A percentile compares a stretch with the other conserved stretches of the same genome.
These are phyloP conservation scores for Ceratocystis huliohia DNA, from an alignment of 2,329 filamentous ascomycete genomes.

Conservation along the genomic window DNA sequence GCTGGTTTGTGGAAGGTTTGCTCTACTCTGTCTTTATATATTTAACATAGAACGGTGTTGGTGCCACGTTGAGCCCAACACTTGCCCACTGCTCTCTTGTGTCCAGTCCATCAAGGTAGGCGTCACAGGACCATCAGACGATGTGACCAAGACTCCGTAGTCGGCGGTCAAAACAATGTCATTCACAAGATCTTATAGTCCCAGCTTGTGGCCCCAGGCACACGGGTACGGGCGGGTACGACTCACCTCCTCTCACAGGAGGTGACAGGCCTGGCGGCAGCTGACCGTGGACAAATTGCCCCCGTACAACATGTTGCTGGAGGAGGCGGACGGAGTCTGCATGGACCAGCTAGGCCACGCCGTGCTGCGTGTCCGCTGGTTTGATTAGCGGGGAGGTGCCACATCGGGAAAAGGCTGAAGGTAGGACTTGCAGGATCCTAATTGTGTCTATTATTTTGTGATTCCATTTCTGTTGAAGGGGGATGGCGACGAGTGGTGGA, in stretches of 20 bases:
- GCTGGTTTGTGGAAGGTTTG: no score
- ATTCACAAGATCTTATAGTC: neutral
- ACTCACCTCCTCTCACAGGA: neutral
- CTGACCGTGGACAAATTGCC: neutral
- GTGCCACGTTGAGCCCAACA: no score
- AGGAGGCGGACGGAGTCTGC: neutral
- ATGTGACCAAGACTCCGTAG: no score
- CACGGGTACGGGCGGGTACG: neutral
- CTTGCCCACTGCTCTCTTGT: no score
- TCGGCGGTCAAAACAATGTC: no score
- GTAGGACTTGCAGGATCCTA: neutral
- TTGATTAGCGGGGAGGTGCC: neutral
- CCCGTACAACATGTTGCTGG: neutral
- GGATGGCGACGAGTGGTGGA: neutral
- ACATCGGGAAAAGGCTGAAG: neutral
- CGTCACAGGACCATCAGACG: no score
- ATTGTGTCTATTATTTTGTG: neutral
- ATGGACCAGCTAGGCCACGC: neutral
- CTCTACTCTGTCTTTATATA: no score
- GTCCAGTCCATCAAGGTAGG: no score
- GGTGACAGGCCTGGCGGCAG: neutral
- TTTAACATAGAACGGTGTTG: no score
- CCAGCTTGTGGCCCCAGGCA: neutral
- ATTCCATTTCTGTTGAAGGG: neutral
- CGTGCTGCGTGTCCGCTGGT: neutral